Percentiles rank a stretch among this genome's conserved stretches.
phyloP scores from a whole-genome alignment of 1,284 basidiomycete genomes.

The Paramarasmius palmivorus region DNA sequence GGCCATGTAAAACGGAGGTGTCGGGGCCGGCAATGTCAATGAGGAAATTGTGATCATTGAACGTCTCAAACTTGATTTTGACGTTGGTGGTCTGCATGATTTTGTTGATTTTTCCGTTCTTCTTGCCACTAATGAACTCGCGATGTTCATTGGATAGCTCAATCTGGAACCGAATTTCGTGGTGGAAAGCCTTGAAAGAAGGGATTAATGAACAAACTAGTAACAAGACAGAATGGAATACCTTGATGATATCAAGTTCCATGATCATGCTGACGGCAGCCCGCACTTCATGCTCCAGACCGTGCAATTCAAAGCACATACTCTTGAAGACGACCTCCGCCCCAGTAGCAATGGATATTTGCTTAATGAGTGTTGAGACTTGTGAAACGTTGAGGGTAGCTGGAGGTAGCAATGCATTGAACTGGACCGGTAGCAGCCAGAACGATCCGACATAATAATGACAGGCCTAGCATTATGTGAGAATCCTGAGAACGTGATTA shows the following conservation, averaged over 20 bases:
- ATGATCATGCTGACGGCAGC: slow-evolving; percentile 85
- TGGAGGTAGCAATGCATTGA: slow-evolving; percentile 88
- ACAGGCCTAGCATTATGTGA: slow-evolving; percentile 64
- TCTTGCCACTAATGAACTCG: slow-evolving; percentile 98
- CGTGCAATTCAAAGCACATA: slow-evolving; percentile 97
- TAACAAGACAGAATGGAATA: slow-evolving; percentile 26
- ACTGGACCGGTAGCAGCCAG: slow-evolving; percentile 93
- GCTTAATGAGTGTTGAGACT: slow-evolving; percentile 84
- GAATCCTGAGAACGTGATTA: slow-evolving; percentile 5
- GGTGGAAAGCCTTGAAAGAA: slow-evolving; percentile 76
- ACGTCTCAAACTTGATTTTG: slow-evolving; percentile 99
- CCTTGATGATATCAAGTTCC: slow-evolving; percentile 91
- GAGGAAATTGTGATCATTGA: slow-evolving; percentile 98
- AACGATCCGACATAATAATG: slow-evolving; percentile 96
- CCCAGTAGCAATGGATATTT: slow-evolving; percentile 84
- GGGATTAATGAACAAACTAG: slow-evolving; percentile 8
- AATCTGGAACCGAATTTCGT: slow-evolving; percentile 98
- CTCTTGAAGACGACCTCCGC: slow-evolving; percentile 97
- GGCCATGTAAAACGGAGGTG: slow-evolving; percentile 81
- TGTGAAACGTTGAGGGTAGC: slow-evolving; percentile 82
- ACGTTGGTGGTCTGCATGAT: slow-evolving; percentile 96
- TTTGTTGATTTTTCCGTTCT: slow-evolving; percentile 98
- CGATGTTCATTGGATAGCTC: slow-evolving; percentile 98
- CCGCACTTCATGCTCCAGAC: slow-evolving; percentile 92
- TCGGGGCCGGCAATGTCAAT: slow-evolving; percentile 92